Evolutionary conservation across 1,139 yeast genomes (phyloP), one percentile per base, ranked within the genome.

Genomic region (Candida sp.): DNA sequence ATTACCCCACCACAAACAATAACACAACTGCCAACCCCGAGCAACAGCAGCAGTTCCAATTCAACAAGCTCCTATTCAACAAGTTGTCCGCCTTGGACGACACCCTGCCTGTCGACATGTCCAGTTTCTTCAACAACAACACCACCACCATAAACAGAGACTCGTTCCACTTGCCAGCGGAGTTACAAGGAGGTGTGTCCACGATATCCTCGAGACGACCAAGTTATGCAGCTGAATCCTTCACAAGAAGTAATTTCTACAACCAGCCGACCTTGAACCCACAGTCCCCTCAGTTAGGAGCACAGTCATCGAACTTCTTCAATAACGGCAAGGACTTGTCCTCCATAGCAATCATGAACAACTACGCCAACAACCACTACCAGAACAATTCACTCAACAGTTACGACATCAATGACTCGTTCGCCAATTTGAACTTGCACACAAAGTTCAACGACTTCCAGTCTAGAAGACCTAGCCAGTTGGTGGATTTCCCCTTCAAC

Each of bases 181-280:
- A 85, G 58, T 70, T 85, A 43, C 88, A 84, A 65, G 88, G 89
- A 34, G 90, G 90, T 0, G 72, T 85, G 3, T 83, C 84, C 12
- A 83, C 76, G 52, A 84, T 85, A 41, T 80, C 83, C 28, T 80
- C 86, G 7, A 74, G 90, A 65, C 74, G 90, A 64, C 89, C 89
- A 32, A 77, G 84, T 52, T 84, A 81, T 59, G 84, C 88, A 5
- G 89, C 89, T 7, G 90, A 85, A 59, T 72, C 81, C 11, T 77
- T 78, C 57, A 80, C 83, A 5, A 67, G 84, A 47, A 69, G 72
- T 46, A 52, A 56, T 30, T 40, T 49, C 47, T 44, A 45, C 49
- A 44, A 52, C 41, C 51, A 53, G 51, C 49, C 51, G 28, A 40
- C 23, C 26, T 35, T 30, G n/a, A 44, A 37, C 49, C 52, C 40